A percentile compares a stretch with the other conserved stretches of the same genome.
Evolutionary conservation across 169 alveolate genomes (phyloP).

Genomic region (Pseudocohnilembus persalinus): DNA sequence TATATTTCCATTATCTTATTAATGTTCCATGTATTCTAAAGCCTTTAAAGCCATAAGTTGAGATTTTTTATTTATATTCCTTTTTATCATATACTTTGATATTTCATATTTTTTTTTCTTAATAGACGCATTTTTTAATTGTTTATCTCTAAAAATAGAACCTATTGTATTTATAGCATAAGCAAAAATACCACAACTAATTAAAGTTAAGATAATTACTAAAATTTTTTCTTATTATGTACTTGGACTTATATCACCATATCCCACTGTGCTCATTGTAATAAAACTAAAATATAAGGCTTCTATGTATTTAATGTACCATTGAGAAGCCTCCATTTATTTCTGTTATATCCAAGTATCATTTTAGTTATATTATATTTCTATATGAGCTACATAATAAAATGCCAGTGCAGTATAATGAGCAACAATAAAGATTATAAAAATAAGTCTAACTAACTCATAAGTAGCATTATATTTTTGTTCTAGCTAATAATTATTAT

Average conservation of each 20-base stretch:
- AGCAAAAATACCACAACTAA: conserved; percentile 10
- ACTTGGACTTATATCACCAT: conserved; percentile 17
- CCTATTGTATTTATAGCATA: conserved; percentile 24
- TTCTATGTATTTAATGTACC: conserved; percentile 2
- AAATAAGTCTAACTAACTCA: conserved; percentile 1
- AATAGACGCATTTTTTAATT: conserved; percentile 8
- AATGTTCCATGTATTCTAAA: neutral
- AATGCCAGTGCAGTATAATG: conserved; percentile 2
- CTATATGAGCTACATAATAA: conserved; percentile 7
- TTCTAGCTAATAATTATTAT: conserved; percentile 6
- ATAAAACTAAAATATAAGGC: conserved; percentile 9
- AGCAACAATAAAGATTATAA: conserved; percentile 2
- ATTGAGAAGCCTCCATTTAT: neutral
- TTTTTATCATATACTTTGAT: neutral
- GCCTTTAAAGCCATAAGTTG: neutral
- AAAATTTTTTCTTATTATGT: conserved; percentile 9
- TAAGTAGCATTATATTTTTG: neutral
- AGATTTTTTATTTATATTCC: neutral
- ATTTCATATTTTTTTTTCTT: neutral
- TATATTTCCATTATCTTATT: conserved; percentile 2
- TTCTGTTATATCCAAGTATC: neutral
- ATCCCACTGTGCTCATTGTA: conserved; percentile 30
- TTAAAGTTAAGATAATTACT: conserved; percentile 7
- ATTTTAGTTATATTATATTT: neutral
- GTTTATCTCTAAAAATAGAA: conserved; percentile 7